Evolutionary conservation across 1,139 yeast species (phyloP).

Genomic region (Saccharomycopsis hybrid): DNA sequence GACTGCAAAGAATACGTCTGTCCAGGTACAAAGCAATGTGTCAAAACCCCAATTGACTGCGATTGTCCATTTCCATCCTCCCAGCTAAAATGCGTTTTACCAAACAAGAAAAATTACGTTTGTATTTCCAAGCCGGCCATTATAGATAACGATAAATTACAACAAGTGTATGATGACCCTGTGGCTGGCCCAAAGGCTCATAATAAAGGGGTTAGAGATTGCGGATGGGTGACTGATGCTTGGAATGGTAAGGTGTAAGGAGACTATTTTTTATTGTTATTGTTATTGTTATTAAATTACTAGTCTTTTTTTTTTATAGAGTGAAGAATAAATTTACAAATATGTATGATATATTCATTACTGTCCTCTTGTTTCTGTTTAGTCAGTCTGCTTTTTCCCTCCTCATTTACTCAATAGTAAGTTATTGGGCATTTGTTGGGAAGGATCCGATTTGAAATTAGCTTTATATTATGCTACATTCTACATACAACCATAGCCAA

Average conservation of each 20-base stretch:
- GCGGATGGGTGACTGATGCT: slow-evolving; percentile 67
- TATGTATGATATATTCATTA: no score
- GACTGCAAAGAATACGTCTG: slow-evolving; percentile 72
- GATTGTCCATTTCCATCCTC: slow-evolving; percentile 89
- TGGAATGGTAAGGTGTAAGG: slow-evolving; percentile 37
- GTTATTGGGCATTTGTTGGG: no score
- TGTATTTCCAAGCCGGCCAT: slow-evolving; percentile 80
- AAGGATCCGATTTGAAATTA: no score
- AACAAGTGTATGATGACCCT: slow-evolving; percentile 41
- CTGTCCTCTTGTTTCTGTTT: no score
- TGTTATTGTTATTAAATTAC: not conserved
- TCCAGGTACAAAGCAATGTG: slow-evolving; percentile 78
- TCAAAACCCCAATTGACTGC: slow-evolving; percentile 58
- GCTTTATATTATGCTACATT: no score
- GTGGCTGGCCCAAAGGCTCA: slow-evolving; percentile 48
- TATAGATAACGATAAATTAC: slow-evolving; percentile 27
- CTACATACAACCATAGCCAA: no score
- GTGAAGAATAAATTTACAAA: no score
- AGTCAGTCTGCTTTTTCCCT: no score
- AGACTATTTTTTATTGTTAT: not conserved
- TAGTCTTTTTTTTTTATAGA: no score
- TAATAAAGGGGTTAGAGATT: slow-evolving; percentile 54
- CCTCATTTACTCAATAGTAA: no score
- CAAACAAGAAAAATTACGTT: slow-evolving; percentile 53
- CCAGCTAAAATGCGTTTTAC: slow-evolving; percentile 73